These are phyloP conservation scores for Globomyces pollinis-pini DNA, from an alignment of 192 early-diverging fungal species.

Conservation along the genomic window DNA sequence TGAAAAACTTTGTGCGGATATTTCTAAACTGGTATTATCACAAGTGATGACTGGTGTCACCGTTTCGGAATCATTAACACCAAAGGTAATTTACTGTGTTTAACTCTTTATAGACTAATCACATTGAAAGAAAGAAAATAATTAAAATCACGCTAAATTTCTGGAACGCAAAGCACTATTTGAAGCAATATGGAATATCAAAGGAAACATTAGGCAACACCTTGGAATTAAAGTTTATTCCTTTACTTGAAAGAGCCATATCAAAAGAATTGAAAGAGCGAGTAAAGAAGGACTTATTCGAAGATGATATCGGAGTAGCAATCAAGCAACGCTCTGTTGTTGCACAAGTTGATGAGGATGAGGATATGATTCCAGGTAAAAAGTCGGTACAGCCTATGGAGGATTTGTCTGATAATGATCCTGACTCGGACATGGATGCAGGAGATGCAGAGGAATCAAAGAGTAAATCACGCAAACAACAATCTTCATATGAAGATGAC, in stretches of 20 bases:
- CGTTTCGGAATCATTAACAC: slow-evolving; percentile 65
- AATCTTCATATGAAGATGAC: slow-evolving; percentile 66
- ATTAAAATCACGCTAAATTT: slow-evolving; percentile 76
- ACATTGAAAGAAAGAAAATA: slow-evolving; percentile 54
- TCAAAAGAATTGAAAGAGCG: slow-evolving; percentile 66
- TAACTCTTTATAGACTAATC: neutral
- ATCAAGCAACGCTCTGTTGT: slow-evolving; percentile 3
- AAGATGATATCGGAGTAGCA: slow-evolving; percentile 9
- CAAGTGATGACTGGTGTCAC: slow-evolving; percentile 82
- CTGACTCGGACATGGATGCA: slow-evolving; percentile 49
- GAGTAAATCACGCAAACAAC: slow-evolving; percentile 58
- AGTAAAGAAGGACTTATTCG: slow-evolving; percentile 20
- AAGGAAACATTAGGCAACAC: slow-evolving; percentile 60
- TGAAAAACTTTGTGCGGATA: slow-evolving; percentile 58
- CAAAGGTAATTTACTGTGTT: slow-evolving; percentile 12
- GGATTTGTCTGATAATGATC: slow-evolving; percentile 54
- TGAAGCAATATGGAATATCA: slow-evolving; percentile 65
- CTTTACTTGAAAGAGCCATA: slow-evolving; percentile 66
- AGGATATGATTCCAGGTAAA: neutral
- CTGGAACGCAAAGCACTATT: slow-evolving; percentile 73
- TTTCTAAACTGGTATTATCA: slow-evolving; percentile 66
- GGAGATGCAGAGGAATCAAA: slow-evolving; percentile 67
- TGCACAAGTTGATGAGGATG: slow-evolving; percentile 8
- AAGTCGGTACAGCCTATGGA: slow-evolving; percentile 27
- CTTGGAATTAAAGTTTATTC: slow-evolving; percentile 69